Base-by-base conservation (phyloP, 176 grass and related monocot genomes). In the Pharus latifolius region DNA sequence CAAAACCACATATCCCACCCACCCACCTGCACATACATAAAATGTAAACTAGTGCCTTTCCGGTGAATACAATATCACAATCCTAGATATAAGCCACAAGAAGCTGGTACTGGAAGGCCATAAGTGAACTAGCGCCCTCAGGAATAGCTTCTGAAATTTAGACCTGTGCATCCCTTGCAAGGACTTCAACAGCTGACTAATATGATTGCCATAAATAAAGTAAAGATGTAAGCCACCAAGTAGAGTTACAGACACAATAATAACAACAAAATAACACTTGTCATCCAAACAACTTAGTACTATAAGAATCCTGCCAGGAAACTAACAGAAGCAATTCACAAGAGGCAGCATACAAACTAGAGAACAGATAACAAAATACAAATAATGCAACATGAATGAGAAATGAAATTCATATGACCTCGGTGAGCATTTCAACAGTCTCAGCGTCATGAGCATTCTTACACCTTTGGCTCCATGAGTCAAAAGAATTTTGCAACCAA, bases 361-460 rank as follows among this genome's bases (percentile, higher is more conserved):
- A 67, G 52, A 31, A 72, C 9, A 54, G 42, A 8, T 23, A 54
- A 26, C 26, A 67, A 63, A 74, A 60, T 6, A 65, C 50, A 60
- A 48, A 43, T 61, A 4, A 15, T 35, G 11, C 29, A 56, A 75
- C 50, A 18, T 45, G 3, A 55, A 80, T 13, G 57, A 71, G 32
- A 84, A 61, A 25, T 16, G 46, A 77, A 24, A 86, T 75, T 0
- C 43, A 71, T 55, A 55, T 49, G 85, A 99, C 95, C 86, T 99
- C 84, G 0, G 65, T 78, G 56, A 99, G 90, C 16, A 68, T 75
- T 94, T 99, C 95, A 60, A 99, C 69, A 48, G 79, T 82, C 72
- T 81, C 78, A 15, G 90, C 90, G 51, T 73, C 72, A 48, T 54
- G 72, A 70, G 87, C 79, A 62, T 65, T 76, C 3, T 63, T 74